A percentile compares a stretch with the other conserved stretches of the same genome.
These are phyloP conservation scores for Penicillium thymicola DNA, from an alignment of 2,329 filamentous ascomycete genomes.

Conservation along the genomic window DNA sequence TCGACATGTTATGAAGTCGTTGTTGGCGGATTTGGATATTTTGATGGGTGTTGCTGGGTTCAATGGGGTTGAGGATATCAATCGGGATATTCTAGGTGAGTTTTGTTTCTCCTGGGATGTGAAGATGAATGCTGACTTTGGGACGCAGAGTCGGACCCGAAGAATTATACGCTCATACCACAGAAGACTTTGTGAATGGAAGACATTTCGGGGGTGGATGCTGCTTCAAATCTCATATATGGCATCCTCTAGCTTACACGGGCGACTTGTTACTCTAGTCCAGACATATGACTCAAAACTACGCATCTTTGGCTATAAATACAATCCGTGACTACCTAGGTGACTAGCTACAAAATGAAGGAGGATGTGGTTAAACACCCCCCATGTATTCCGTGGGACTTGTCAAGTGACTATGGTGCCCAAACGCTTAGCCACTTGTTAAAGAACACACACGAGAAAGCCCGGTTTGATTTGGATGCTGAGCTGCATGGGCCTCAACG, in stretches of 20 bases:
- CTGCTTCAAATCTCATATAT: background rate
- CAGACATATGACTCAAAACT: background rate
- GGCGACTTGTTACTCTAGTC: background rate
- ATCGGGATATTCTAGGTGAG: conserved; percentile 38
- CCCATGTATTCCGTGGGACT: background rate
- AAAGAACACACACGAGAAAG: background rate
- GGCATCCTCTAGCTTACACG: background rate
- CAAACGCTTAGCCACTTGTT: background rate
- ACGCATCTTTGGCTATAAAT: background rate
- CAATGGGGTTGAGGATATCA: conserved; percentile 52
- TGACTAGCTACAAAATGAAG: background rate
- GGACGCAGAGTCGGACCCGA: conserved; percentile 43
- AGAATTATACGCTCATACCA: conserved; percentile 39
- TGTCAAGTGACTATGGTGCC: background rate
- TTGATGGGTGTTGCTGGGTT: conserved; percentile 59
- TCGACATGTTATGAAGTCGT: conserved; percentile 59
- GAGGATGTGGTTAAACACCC: background rate
- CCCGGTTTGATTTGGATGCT: background rate
- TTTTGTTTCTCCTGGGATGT: background rate
- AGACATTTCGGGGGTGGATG: background rate
- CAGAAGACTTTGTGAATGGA: conserved; percentile 27
- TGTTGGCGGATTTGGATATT: conserved; percentile 62
- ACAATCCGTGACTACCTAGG: background rate
- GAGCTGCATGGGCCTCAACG: background rate
- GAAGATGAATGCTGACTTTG: conserved; percentile 7